phyloP scores from a whole-genome alignment of 2,329 filamentous ascomycete genomes.

The Pseudocercospora eumusae region DNA sequence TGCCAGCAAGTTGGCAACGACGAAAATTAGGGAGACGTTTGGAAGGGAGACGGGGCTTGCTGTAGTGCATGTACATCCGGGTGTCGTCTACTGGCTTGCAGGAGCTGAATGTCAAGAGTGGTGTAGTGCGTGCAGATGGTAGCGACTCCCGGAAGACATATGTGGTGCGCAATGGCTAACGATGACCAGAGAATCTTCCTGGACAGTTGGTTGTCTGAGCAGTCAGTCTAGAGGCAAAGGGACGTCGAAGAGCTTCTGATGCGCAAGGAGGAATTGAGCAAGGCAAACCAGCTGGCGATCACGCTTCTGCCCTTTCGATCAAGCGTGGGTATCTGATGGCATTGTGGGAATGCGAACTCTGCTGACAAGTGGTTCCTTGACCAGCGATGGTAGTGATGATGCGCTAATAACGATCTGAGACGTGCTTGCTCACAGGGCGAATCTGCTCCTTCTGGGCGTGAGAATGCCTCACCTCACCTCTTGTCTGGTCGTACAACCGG shows the following conservation, averaged over 20 bases:
- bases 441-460: too few species aligned
- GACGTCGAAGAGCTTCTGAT: slow-evolving; percentile 20
- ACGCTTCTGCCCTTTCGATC: slow-evolving; percentile 8
- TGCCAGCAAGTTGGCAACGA: slow-evolving; percentile 40
- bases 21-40: slow-evolving; percentile 45
- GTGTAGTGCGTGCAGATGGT: neutral
- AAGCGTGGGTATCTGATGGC: neutral
- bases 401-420: slow-evolving; percentile 2
- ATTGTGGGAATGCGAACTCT: neutral
- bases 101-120: slow-evolving; percentile 1
- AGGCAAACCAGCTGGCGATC: slow-evolving; percentile 2
- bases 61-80: neutral
- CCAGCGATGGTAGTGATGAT: neutral
- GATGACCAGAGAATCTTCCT: neutral
- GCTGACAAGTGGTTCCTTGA: neutral
- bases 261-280: neutral
- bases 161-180: neutral
- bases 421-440: too few species aligned
- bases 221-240: slow-evolving; percentile 40
- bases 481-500: neutral
- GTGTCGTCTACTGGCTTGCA: neutral
- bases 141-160: neutral
- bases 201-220: slow-evolving; percentile 41
- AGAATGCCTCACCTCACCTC: too few species aligned
- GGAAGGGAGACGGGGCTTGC: slow-evolving; percentile 40